Conservation (phyloP, 2,329 filamentous ascomycete genomes). For the Phaeosphaeriaceae sp. region DNA sequence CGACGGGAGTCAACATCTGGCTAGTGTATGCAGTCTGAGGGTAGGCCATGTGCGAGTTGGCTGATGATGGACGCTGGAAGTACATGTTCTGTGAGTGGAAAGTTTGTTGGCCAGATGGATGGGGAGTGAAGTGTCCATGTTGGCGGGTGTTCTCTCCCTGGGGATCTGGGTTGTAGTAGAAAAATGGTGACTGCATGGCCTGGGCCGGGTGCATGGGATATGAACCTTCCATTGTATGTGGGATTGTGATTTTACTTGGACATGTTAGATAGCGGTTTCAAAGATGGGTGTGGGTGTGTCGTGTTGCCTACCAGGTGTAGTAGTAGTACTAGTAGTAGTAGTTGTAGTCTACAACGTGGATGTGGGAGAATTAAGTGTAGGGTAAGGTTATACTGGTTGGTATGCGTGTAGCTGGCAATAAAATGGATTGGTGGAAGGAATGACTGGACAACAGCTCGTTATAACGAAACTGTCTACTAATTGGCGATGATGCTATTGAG, state of each 20-base stretch:
- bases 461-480: slow-evolving; percentile 51
- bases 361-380: slow-evolving; percentile 35
- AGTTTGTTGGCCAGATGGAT: slow-evolving; percentile 49
- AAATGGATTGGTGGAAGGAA: slow-evolving; percentile 37
- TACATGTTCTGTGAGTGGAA: slow-evolving; percentile 55
- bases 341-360: slow-evolving; percentile 10
- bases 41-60: slow-evolving; percentile 63
- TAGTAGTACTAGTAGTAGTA: too few relatives aligned
- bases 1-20: slow-evolving; percentile 74
- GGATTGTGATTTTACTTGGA: slow-evolving; percentile 23
- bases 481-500: slow-evolving; percentile 35
- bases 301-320: slow-evolving; percentile 25
- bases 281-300: background rate
- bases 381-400: slow-evolving; percentile 27
- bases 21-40: slow-evolving; percentile 62
- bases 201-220: slow-evolving; percentile 57
- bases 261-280: background rate
- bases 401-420: slow-evolving; percentile 29
- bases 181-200: slow-evolving; percentile 77
- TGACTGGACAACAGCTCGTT: slow-evolving; percentile 50
- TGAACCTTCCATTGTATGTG: slow-evolving; percentile 68
- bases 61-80: slow-evolving; percentile 63
- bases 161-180: slow-evolving; percentile 84
- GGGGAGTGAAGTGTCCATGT: slow-evolving; percentile 75
- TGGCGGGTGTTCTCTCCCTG: slow-evolving; percentile 69